Evolutionary conservation across 2,329 filamentous ascomycete genomes (phyloP).

Genomic region (Diplodia mutila): DNA sequence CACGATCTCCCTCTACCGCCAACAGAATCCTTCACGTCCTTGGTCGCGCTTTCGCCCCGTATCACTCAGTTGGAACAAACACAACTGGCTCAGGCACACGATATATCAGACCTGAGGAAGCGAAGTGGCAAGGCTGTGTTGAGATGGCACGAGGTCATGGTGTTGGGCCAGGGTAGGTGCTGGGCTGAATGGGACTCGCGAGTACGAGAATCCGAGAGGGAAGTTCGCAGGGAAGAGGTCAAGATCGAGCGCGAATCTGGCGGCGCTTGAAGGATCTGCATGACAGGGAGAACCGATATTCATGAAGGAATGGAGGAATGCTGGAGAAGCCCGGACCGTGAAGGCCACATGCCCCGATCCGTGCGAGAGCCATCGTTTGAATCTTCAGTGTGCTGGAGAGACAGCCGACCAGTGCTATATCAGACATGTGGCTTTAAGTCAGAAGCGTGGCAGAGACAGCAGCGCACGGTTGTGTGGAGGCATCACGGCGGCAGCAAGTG

Average conservation of each 20-base stretch:
- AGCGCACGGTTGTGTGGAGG: constrained; percentile 21
- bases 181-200: constrained; percentile 74
- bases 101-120: constrained; percentile 66
- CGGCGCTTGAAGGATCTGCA: constrained; percentile 35
- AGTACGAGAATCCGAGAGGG: constrained; percentile 67
- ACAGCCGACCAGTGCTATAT: background rate
- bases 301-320: background rate
- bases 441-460: background rate
- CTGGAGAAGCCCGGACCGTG: background rate
- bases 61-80: constrained; percentile 65
- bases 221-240: constrained; percentile 66
- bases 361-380: background rate
- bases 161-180: constrained; percentile 68
- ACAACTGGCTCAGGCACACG: constrained; percentile 64
- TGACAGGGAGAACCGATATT: constrained; percentile 13
- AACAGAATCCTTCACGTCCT: constrained; percentile 51
- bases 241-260: constrained; percentile 58
- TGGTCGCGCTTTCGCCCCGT: constrained; percentile 63
- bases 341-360: background rate
- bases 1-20: constrained; percentile 50
- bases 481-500: background rate
- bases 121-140: constrained; percentile 60
- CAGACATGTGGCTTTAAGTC: background rate
- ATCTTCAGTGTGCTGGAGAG: constrained; percentile 2
- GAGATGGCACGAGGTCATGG: constrained; percentile 72